Conservation (phyloP, 73 alveolate genomes). For the Loxodes magnus region DNA sequence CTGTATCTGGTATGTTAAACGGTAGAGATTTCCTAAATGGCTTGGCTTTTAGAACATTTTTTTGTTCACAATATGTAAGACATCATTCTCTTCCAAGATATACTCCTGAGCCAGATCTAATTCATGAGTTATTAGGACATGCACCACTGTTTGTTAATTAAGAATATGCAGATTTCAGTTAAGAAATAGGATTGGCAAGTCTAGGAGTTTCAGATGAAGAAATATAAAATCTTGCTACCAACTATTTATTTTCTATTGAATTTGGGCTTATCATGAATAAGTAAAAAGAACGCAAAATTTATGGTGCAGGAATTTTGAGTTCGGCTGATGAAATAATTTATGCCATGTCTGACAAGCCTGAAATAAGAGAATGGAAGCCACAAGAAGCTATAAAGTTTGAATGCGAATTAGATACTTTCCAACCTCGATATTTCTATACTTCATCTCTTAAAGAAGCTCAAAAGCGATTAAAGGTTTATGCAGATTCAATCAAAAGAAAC, state of each 20-base stretch:
- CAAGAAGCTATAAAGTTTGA: too few relatives aligned
- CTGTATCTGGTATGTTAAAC: neutral
- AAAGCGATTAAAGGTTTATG: too few relatives aligned
- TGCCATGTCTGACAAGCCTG: slow-evolving; percentile 12
- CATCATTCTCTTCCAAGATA: slow-evolving; percentile 1
- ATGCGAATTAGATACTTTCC: too few relatives aligned
- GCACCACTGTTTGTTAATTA: slow-evolving; percentile 74
- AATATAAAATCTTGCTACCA: slow-evolving; percentile 44
- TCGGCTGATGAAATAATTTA: slow-evolving; percentile 52
- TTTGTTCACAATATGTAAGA: neutral
- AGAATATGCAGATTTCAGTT: slow-evolving; percentile 70
- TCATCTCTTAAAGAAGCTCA: too few relatives aligned
- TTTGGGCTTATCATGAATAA: slow-evolving; percentile 15
- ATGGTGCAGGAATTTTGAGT: slow-evolving; percentile 70
- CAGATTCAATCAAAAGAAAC: too few relatives aligned
- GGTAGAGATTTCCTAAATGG: slow-evolving; percentile 8
- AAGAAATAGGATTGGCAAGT: slow-evolving; percentile 61
- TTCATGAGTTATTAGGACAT: slow-evolving; percentile 76
- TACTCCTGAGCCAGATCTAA: neutral
- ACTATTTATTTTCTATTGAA: slow-evolving; percentile 64
- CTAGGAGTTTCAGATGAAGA: slow-evolving; percentile 68
- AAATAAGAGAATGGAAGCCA: slow-evolving; percentile 1
- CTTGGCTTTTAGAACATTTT: neutral
- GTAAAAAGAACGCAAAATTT: slow-evolving; percentile 42
- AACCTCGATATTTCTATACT: too few relatives aligned